A percentile compares a stretch with the other conserved stretches of the same genome.
These are phyloP conservation scores for Dactylellina drechsleri DNA, from an alignment of 2,329 filamentous ascomycete species.

Conservation along the genomic window DNA sequence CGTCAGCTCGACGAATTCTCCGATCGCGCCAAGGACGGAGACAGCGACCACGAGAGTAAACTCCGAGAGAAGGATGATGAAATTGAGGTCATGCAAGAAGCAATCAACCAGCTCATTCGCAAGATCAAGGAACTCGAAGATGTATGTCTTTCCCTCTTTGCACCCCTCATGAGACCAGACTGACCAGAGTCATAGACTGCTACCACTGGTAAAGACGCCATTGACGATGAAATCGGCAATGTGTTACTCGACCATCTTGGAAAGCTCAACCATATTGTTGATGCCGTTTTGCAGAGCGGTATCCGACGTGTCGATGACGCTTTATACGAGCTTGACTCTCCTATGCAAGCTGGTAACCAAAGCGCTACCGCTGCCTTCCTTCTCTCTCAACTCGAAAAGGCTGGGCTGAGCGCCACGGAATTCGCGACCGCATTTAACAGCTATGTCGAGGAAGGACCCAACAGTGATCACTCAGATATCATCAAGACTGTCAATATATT, in stretches of 20 bases:
- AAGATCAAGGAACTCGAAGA: conserved; percentile 86
- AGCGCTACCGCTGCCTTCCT: conserved; percentile 95
- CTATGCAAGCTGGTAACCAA: conserved; percentile 98
- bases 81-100: conserved; percentile 96
- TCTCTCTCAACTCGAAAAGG: conserved; percentile 96
- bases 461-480: conserved; percentile 86
- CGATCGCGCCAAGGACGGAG: conserved; percentile 79
- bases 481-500: conserved; percentile 94
- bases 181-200: conserved; percentile 67
- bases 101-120: conserved; percentile 94
- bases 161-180: neutral
- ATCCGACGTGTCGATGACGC: conserved; percentile 95
- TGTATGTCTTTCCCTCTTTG: conserved; percentile 61
- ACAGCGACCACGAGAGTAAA: conserved; percentile 83
- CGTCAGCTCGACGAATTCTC: conserved; percentile 85
- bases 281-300: conserved; percentile 92
- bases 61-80: conserved; percentile 96
- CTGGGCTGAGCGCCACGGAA: conserved; percentile 90
- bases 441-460: conserved; percentile 95
- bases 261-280: conserved; percentile 97
- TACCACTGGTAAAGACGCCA: conserved; percentile 63
- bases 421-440: conserved; percentile 99
- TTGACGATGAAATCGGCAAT: conserved; percentile 91
- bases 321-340: conserved; percentile 94
- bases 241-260: conserved; percentile 85